Evolutionary conservation across 495 filamentous ascomycete species (phyloP).

Genomic region (Penicillium paxilli): DNA sequence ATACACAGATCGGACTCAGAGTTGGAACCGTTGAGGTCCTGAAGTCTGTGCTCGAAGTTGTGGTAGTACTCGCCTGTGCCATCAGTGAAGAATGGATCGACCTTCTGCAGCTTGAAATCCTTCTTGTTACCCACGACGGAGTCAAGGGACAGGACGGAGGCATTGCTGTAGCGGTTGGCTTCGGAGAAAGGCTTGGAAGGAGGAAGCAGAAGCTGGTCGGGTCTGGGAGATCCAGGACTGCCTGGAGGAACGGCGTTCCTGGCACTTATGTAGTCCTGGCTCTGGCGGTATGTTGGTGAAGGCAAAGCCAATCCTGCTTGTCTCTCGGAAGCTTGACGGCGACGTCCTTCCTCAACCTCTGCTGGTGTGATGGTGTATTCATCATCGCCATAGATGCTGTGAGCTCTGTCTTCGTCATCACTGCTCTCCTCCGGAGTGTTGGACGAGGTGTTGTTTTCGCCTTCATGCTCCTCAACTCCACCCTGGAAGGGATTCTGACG

Average conservation of each 20-base stretch:
- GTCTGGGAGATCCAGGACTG: conserved; percentile 28
- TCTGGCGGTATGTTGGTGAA: conserved; percentile 19
- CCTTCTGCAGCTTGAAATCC: conserved; percentile 66
- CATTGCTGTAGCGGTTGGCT: conserved; percentile 39
- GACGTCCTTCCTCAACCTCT: conserved; percentile 38
- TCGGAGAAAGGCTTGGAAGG: conserved; percentile 26
- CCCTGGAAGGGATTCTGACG: conserved; percentile 29
- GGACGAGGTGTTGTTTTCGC: not conserved
- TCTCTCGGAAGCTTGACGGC: conserved; percentile 26
- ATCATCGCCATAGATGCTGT: conserved; percentile 43
- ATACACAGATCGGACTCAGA: conserved; percentile 63
- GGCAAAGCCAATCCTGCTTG: conserved; percentile 3
- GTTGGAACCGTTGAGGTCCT: conserved; percentile 55
- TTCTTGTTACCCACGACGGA: conserved; percentile 61
- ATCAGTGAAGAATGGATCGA: conserved; percentile 72
- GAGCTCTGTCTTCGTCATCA: conserved; percentile 42
- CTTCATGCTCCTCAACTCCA: conserved; percentile 10
- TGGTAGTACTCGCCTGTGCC: conserved; percentile 60
- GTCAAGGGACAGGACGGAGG: conserved; percentile 53
- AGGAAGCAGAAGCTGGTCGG: conserved; percentile 36
- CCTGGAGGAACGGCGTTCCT: conserved; percentile 21
- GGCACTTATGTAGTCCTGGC: conserved; percentile 30
- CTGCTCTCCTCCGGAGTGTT: conserved; percentile 28
- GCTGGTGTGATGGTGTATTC: conserved; percentile 45
- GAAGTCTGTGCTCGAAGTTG: conserved; percentile 58